phyloP scores from a whole-genome alignment of 495 filamentous ascomycete species.

The Aspergillus avenaceus region DNA sequence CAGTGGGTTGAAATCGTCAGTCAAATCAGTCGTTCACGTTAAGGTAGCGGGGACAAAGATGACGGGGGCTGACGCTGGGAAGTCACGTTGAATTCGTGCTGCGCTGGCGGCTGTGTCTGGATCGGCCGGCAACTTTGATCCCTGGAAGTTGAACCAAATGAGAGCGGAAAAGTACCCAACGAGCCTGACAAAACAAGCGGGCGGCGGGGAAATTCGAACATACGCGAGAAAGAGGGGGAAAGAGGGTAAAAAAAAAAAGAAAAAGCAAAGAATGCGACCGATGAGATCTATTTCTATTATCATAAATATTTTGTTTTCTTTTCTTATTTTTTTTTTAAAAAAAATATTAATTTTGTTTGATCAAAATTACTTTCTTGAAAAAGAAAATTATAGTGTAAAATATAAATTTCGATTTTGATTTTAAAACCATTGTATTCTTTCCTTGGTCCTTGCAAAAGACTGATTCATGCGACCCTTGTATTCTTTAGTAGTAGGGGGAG shows the following conservation, averaged over 20 bases:
- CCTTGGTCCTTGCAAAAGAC: background rate
- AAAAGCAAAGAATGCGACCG: background rate
- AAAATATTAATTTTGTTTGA: too few relatives aligned
- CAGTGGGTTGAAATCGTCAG: background rate
- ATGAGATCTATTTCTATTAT: background rate
- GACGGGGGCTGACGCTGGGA: background rate
- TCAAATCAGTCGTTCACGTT: background rate
- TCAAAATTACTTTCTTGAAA: too few relatives aligned
- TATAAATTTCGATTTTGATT: too few relatives aligned
- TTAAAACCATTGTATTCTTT: background rate
- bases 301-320: background rate
- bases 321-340: too few relatives aligned
- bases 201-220: constrained; percentile 13
- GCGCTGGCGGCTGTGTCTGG: constrained; percentile 25
- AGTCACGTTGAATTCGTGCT: constrained; percentile 16
- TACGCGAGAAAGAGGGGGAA: constrained; percentile 12
- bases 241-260: constrained; percentile 1
- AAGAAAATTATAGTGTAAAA: too few relatives aligned
- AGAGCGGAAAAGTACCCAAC: constrained; percentile 23
- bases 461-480: background rate
- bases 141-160: constrained; percentile 13
- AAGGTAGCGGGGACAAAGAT: background rate
- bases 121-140: constrained; percentile 26
- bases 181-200: constrained; percentile 20
- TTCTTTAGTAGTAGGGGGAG: background rate